Evolutionary conservation across 2,329 filamentous ascomycete species (phyloP).

Genomic region (Diaporthe longicolla): DNA sequence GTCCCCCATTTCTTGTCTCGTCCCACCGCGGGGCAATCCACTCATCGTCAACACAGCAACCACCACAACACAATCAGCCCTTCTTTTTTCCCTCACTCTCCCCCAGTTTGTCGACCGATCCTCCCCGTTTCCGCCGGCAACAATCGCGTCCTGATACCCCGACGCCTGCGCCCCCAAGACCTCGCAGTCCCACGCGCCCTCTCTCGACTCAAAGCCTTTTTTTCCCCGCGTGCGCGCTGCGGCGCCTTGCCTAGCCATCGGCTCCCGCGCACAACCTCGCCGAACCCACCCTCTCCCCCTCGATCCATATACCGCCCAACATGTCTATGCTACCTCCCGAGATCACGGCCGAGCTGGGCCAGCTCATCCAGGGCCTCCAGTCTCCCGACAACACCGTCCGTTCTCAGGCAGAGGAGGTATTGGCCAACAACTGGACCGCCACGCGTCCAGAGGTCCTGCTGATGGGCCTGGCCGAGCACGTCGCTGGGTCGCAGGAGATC

Average conservation of each 20-base stretch:
- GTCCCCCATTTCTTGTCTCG: constrained; percentile 24
- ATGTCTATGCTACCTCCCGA: constrained; percentile 93
- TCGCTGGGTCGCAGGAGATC: constrained; percentile 81
- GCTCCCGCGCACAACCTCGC: constrained; percentile 32
- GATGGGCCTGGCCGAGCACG: constrained; percentile 95
- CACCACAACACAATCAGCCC: constrained; percentile 16
- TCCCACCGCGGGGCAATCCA: constrained; percentile 31
- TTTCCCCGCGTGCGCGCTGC: constrained; percentile 40
- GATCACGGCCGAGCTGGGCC: constrained; percentile 84
- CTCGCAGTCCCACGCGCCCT: constrained; percentile 36
- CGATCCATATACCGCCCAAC: constrained; percentile 42
- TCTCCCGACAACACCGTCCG: constrained; percentile 90
- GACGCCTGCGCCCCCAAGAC: constrained; percentile 9
- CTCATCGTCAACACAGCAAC: constrained; percentile 35
- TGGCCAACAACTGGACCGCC: constrained; percentile 90
- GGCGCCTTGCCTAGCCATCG: constrained; percentile 42
- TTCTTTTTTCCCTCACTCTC: neutral
- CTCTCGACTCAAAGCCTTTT: constrained; percentile 22
- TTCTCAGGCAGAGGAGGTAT: constrained; percentile 88
- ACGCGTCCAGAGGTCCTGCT: constrained; percentile 87
- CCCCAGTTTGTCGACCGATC: neutral
- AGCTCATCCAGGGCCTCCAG: constrained; percentile 90
- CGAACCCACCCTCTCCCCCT: constrained; percentile 23
- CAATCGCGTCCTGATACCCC: constrained; percentile 16
- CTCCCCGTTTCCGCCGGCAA: neutral